Conservation (phyloP, 768 basidiomycete genomes). For the Lentinula edodes region DNA sequence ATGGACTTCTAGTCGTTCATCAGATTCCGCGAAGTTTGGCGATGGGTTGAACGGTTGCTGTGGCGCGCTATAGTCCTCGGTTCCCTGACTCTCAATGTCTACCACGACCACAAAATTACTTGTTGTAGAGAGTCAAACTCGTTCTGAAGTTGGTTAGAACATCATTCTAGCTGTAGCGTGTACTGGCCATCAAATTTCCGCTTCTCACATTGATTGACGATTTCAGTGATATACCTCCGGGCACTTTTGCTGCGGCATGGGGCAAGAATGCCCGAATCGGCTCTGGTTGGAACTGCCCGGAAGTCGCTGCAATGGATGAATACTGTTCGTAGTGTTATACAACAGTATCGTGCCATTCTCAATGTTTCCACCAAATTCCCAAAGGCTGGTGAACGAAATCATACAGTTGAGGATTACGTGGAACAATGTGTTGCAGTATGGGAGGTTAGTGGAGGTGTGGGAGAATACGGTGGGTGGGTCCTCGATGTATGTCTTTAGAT, state of each 20-base stretch:
- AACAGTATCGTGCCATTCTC: slow-evolving; percentile 67
- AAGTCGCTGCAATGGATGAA: slow-evolving; percentile 53
- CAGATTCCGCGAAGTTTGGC: slow-evolving; percentile 76
- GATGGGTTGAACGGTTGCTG: slow-evolving; percentile 80
- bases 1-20: slow-evolving; percentile 50
- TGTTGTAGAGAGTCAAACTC: slow-evolving; percentile 18
- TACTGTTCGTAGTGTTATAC: slow-evolving; percentile 59
- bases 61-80: slow-evolving; percentile 73
- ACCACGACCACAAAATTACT: slow-evolving; percentile 22
- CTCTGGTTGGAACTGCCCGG: slow-evolving; percentile 12
- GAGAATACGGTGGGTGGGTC: slow-evolving; percentile 68
- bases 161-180: slow-evolving; percentile 54
- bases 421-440: slow-evolving; percentile 78
- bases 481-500: slow-evolving; percentile 56
- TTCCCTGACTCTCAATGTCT: slow-evolving; percentile 38
- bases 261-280: slow-evolving; percentile 10
- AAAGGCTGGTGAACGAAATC: slow-evolving; percentile 71
- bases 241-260: slow-evolving; percentile 56
- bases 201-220: slow-evolving; percentile 64
- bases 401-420: slow-evolving; percentile 76
- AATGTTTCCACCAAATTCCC: slow-evolving; percentile 72
- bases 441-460: slow-evolving; percentile 65
- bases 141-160: slow-evolving; percentile 59
- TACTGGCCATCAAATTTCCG: slow-evolving; percentile 82
- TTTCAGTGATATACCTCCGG: slow-evolving; percentile 67